These are phyloP conservation scores for Gracilaria gracilis DNA, from an alignment of 23 red algal species.

Conservation along the genomic window DNA sequence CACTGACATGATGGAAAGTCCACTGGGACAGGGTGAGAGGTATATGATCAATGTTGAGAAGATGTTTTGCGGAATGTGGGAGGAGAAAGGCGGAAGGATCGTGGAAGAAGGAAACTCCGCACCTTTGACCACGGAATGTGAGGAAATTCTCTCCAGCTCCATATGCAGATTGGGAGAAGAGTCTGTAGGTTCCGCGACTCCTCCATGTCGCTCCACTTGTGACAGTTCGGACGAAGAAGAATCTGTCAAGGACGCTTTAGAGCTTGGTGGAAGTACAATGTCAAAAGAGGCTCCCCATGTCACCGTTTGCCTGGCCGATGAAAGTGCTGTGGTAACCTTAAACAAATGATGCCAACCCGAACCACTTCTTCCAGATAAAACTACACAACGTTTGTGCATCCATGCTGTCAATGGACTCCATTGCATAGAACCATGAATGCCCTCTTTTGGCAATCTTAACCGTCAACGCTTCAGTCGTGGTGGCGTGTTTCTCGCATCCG, in stretches of 20 bases:
- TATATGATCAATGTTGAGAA: constrained; percentile 70
- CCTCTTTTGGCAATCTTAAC: neutral
- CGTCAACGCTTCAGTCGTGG: no score
- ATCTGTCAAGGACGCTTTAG: constrained; percentile 9
- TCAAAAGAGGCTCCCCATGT: neutral
- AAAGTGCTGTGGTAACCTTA: neutral
- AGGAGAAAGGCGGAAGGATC: constrained; percentile 62
- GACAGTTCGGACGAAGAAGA: constrained; percentile 32
- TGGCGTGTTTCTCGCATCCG: no score
- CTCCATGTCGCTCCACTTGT: constrained; percentile 26
- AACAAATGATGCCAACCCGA: neutral
- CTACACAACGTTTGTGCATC: no score
- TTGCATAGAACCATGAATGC: neutral
- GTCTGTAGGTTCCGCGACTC: constrained; percentile 33
- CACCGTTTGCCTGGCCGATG: neutral
- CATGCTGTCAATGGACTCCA: no score
- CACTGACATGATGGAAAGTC: constrained; percentile 74
- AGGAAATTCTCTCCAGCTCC: constrained; percentile 1
- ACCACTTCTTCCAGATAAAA: neutral
- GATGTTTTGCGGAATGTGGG: constrained; percentile 83
- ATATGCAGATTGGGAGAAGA: neutral
- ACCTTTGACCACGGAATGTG: constrained; percentile 7
- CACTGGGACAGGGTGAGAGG: constrained; percentile 53
- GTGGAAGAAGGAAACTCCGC: neutral
- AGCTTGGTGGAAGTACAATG: neutral